phyloP scores from a whole-genome alignment of 1,284 basidiomycete species.

The Hymenochaete sp. region DNA sequence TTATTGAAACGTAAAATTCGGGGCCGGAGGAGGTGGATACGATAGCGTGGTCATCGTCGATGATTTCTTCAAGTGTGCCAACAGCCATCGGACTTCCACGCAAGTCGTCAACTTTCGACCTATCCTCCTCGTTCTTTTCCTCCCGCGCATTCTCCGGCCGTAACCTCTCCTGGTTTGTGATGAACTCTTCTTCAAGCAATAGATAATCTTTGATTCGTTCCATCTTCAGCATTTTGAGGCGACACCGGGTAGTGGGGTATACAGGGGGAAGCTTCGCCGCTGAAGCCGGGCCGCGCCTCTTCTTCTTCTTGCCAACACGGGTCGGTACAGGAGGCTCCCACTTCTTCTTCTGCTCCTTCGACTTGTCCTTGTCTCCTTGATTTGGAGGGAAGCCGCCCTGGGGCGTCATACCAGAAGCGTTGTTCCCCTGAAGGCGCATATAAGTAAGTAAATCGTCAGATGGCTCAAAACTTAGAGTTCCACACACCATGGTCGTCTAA shows the following conservation, averaged over 20 bases:
- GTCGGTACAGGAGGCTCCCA: slow-evolving; percentile 99
- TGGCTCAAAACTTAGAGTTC: not conserved
- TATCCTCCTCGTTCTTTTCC: slow-evolving; percentile 94
- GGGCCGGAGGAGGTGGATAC: slow-evolving; percentile 92
- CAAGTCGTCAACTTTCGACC: slow-evolving; percentile 90
- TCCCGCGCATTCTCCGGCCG: slow-evolving; percentile 78
- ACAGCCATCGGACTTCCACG: slow-evolving; percentile 96
- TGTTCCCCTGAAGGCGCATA: slow-evolving; percentile 54
- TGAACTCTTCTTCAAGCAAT: slow-evolving; percentile 95
- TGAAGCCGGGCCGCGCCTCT: slow-evolving; percentile 84
- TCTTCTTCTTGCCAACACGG: slow-evolving; percentile 92
- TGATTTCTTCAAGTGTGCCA: slow-evolving; percentile 97
- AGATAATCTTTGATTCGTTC: slow-evolving; percentile 99
- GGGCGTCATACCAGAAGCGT: slow-evolving; percentile 63
- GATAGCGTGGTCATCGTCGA: slow-evolving; percentile 99
- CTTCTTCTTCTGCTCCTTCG: slow-evolving; percentile 80
- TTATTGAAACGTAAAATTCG: slow-evolving; percentile 97
- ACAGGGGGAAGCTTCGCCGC: slow-evolving; percentile 91
- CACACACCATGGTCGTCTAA: slow-evolving; percentile 6
- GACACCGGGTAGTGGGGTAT: slow-evolving; percentile 91
- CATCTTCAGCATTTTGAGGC: slow-evolving; percentile 92
- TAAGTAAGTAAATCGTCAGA: not conserved
- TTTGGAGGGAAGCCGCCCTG: slow-evolving; percentile 19
- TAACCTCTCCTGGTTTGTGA: slow-evolving; percentile 89
- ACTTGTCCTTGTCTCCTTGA: slow-evolving; percentile 49